These are phyloP conservation scores for Suillus placidus DNA, from an alignment of 768 basidiomycete species.

Conservation along the genomic window DNA sequence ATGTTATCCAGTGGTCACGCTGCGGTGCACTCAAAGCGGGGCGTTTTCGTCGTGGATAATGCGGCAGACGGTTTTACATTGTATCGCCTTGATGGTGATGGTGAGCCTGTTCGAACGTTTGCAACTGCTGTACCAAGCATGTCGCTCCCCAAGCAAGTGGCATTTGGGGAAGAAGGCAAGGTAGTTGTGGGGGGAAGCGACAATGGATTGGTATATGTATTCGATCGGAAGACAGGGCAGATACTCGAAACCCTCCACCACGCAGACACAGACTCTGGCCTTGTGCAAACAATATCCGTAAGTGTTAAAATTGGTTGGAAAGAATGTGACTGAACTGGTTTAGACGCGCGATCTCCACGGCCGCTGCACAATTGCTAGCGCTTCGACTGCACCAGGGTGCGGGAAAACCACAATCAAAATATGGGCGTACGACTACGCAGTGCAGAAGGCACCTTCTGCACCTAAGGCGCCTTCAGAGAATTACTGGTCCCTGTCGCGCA, in stretches of 20 bases:
- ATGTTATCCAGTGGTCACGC: not conserved
- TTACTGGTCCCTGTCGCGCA: too few species aligned
- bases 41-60: too few species aligned
- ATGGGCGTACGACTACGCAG: constrained; percentile 9
- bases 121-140: too few species aligned
- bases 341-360: constrained; percentile 1
- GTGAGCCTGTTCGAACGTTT: too few species aligned
- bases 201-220: too few species aligned
- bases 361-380: constrained; percentile 12
- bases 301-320: not conserved
- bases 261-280: not conserved
- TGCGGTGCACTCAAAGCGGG: too few species aligned
- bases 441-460: not conserved
- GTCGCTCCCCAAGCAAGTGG: too few species aligned
- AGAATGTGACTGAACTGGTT: not conserved
- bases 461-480: not conserved
- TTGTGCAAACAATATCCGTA: constrained; percentile 5
- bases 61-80: too few species aligned
- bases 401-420: constrained; percentile 1
- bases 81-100: too few species aligned
- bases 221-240: not conserved
- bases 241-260: constrained; percentile 3
- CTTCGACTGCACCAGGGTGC: not conserved
- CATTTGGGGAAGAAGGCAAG: too few species aligned
- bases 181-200: too few species aligned